These are phyloP conservation scores for Rhodotorula diobovata DNA, from an alignment of 768 basidiomycete genomes.

Conservation along the genomic window DNA sequence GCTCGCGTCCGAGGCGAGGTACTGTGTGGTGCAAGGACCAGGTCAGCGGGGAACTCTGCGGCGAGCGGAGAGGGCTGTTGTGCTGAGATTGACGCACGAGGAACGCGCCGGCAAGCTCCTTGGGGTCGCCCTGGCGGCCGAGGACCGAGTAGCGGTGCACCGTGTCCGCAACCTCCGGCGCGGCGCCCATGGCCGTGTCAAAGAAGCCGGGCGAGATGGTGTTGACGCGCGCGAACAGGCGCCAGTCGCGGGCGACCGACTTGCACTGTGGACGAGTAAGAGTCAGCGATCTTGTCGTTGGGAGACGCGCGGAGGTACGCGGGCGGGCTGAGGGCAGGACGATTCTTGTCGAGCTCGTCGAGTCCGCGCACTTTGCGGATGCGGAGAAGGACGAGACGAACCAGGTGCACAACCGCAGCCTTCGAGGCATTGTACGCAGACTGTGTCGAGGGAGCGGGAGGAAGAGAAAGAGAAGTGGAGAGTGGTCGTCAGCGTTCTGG, in stretches of 20 bases:
- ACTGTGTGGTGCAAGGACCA: too few relatives aligned
- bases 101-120: conserved; percentile 38
- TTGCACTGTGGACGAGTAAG: too few relatives aligned
- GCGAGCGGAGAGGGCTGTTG: background rate
- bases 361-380: too few relatives aligned
- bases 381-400: too few relatives aligned
- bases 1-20: background rate
- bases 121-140: conserved; percentile 35
- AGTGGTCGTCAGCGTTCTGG: background rate
- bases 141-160: conserved; percentile 26
- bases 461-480: background rate
- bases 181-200: conserved; percentile 31
- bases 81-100: conserved; percentile 46
- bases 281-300: too few relatives aligned
- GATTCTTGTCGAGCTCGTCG: too few relatives aligned
- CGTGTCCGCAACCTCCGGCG: conserved; percentile 28
- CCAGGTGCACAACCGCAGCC: conserved; percentile 47
- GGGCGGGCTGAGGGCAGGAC: too few relatives aligned
- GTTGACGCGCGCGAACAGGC: conserved; percentile 30
- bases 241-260: conserved; percentile 48
- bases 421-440: conserved; percentile 47
- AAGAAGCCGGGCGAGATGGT: conserved; percentile 39
- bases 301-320: too few relatives aligned
- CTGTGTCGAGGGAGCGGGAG: background rate
- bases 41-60: background rate